Base-by-base conservation (phyloP, 768 basidiomycete genomes). In the Termitomyces heimii region DNA sequence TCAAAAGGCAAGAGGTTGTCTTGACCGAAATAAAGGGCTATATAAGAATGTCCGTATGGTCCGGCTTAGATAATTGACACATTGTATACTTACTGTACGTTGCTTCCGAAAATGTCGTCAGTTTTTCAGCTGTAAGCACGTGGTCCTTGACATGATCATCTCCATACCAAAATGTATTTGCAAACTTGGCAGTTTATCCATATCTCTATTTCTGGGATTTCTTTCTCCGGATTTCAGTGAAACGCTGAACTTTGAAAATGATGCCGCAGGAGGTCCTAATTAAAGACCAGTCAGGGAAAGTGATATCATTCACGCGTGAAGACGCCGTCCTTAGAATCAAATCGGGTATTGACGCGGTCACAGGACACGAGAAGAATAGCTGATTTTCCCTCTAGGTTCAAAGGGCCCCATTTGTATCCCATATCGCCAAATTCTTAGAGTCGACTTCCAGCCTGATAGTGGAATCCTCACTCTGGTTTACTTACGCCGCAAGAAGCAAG, bases 401-500 rank as follows among this genome's bases (percentile, higher is more conserved):
- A 54, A 46, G 28, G 54, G n/a, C 65, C 74, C 40, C 62, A 77
- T 51, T 72, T 79, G 66, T 31, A 64, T 75, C 29, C 63, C 67
- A 0, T 68, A 70, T 42, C 74, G 75, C 32, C 77, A 86, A 60
- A 78, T 93, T 51, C 66, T 93, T 20, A 75, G 75, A 54, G 84
- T 82, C 1, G 73, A 69, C 32, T 67, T 78, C 29, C 64, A 70
- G 50, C 64, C 69, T 9, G 67, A 70, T 26, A 63, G 59, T 28
- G 65, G 65, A 10, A 58, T 61, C 9, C 63, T 88, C 10, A 70
- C 81, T 44, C 68, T 89, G 8, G 76, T 81, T 16, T 83, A 82
- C 61, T 60, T 91, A 43, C 70, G 68, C 0, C 78, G 75, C 61
- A 73, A 71, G 55, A 75, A 76, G 59, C 71, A 73, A 55, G 76